Evolutionary conservation across 106 monocot species (phyloP).

Genomic region (Hemerocallis citrina): DNA sequence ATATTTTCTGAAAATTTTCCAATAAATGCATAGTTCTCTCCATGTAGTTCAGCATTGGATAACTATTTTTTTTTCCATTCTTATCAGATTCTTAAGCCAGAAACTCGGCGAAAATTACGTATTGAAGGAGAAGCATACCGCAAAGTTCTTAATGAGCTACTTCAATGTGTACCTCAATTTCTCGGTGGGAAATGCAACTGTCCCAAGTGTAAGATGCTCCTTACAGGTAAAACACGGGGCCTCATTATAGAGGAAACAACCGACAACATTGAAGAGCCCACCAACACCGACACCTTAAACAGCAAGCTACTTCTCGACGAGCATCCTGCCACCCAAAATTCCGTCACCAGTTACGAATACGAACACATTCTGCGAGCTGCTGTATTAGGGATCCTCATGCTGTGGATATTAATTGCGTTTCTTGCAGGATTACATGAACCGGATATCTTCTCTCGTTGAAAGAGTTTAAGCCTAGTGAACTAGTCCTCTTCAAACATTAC

Average conservation of each 20-base stretch:
- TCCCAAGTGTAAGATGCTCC: slow-evolving; percentile 29
- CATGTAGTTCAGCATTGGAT: background rate
- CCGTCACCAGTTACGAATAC: slow-evolving; percentile 7
- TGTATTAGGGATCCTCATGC: slow-evolving; percentile 37
- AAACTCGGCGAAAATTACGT: slow-evolving; percentile 44
- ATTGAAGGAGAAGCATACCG: slow-evolving; percentile 44
- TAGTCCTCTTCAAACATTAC: too few species aligned
- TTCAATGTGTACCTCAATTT: slow-evolving; percentile 38
- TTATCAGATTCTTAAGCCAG: slow-evolving; percentile 46
- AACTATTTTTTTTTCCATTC: background rate
- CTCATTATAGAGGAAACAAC: slow-evolving; percentile 8
- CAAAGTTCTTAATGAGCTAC: slow-evolving; percentile 40
- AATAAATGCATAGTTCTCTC: background rate
- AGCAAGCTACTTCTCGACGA: slow-evolving; percentile 1
- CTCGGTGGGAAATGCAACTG: slow-evolving; percentile 58
- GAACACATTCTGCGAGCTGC: slow-evolving; percentile 40
- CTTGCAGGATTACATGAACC: slow-evolving; percentile 39
- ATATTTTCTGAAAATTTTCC: background rate
- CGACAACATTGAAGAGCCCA: too few species aligned
- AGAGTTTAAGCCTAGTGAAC: too few species aligned
- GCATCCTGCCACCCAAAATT: slow-evolving; percentile 7
- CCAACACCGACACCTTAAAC: too few species aligned
- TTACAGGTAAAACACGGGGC: background rate
- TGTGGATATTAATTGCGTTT: slow-evolving; percentile 47
- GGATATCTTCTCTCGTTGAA: too few species aligned